These are phyloP conservation scores for Phyllosticta capitalensis DNA, from an alignment of 2,329 filamentous ascomycete species.

Conservation along the genomic window DNA sequence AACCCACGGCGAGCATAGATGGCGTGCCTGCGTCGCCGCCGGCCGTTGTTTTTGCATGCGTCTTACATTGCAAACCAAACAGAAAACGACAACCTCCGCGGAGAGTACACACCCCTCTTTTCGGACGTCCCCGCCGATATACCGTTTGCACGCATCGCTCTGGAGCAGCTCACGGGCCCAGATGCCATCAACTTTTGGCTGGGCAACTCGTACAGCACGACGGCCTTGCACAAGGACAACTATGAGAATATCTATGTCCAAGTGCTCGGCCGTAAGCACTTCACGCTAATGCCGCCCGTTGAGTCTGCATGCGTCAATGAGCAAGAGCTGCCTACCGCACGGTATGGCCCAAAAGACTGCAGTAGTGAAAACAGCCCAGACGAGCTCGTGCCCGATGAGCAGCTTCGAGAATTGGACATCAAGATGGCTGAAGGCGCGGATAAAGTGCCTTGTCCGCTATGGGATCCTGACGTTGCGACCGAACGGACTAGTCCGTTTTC, in stretches of 20 bases:
- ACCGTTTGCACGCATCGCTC: conserved; percentile 63
- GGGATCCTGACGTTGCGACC: conserved; percentile 59
- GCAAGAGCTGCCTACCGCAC: conserved; percentile 44
- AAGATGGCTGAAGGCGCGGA: conserved; percentile 28
- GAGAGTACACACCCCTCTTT: conserved; percentile 59
- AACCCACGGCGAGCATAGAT: not conserved
- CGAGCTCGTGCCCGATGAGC: not conserved
- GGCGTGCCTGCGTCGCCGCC: not conserved
- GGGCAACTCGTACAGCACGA: conserved; percentile 57
- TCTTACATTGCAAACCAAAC: not conserved
- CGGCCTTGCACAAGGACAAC: conserved; percentile 70
- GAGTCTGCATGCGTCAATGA: conserved; percentile 63
- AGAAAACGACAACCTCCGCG: conserved; percentile 71
- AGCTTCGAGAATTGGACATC: conserved; percentile 20
- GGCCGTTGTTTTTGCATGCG: not conserved
- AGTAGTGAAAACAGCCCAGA: not conserved
- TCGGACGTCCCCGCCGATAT: conserved; percentile 54
- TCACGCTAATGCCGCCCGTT: conserved; percentile 62
- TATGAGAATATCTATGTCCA: conserved; percentile 83
- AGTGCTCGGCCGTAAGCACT: conserved; percentile 62
- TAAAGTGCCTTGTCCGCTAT: conserved; percentile 58
- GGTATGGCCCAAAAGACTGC: conserved; percentile 39
- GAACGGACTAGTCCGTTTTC: conserved; percentile 49
- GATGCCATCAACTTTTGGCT: conserved; percentile 82
- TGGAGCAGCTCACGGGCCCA: conserved; percentile 44